Evolutionary conservation across 2,329 filamentous ascomycete species (phyloP).

Genomic region (Paecilomyces variotii): DNA sequence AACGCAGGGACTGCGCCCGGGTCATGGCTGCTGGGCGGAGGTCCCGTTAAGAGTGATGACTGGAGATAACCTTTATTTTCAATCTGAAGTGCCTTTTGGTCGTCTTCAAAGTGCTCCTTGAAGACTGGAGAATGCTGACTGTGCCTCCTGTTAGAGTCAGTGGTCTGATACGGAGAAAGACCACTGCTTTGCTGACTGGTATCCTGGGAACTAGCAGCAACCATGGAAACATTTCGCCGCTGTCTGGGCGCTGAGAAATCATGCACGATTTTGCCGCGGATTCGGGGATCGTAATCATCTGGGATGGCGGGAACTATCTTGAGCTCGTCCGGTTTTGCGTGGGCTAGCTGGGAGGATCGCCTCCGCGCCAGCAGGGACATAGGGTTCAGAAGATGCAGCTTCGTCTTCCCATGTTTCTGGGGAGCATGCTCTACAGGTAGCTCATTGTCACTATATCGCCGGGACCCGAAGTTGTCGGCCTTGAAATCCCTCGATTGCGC

Average conservation of each 20-base stretch:
- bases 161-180: constrained; percentile 6
- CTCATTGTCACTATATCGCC: constrained; percentile 22
- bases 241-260: constrained; percentile 56
- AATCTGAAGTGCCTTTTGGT: constrained; percentile 30
- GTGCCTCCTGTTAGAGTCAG: constrained; percentile 23
- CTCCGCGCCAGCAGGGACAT: constrained; percentile 53
- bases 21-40: constrained; percentile 19
- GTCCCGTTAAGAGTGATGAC: constrained; percentile 27
- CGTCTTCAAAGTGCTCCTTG: constrained; percentile 53
- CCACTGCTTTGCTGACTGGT: constrained; percentile 3
- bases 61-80: constrained; percentile 37
- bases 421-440: constrained; percentile 16
- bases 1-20: constrained; percentile 32
- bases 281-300: constrained; percentile 56
- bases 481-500: constrained; percentile 18
- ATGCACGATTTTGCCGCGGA: constrained; percentile 55
- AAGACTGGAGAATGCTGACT: constrained; percentile 51
- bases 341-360: constrained; percentile 45
- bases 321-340: constrained; percentile 42
- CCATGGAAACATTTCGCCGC: constrained; percentile 20
- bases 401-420: constrained; percentile 39
- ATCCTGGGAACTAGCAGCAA: constrained; percentile 8
- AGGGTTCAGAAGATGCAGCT: constrained; percentile 51
- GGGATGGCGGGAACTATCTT: constrained; percentile 46
- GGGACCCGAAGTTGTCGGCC: constrained; percentile 13